Conservation (phyloP, 129 eudicot species). For the Flaveria robusta region DNA sequence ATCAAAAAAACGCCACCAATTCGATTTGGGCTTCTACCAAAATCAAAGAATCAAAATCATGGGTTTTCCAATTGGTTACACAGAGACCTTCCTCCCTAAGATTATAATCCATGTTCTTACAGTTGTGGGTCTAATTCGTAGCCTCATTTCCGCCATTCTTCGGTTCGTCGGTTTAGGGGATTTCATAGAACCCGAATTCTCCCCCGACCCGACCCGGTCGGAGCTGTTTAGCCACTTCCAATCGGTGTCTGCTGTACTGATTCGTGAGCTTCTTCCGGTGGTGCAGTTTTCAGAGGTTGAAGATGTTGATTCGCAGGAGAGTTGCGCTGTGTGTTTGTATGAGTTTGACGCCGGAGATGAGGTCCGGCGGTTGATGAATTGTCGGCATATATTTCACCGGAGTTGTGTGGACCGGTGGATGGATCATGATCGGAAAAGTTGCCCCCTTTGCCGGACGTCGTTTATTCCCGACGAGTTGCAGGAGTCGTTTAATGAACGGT, state of each 20-base stretch:
- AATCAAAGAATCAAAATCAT: conserved; percentile 16
- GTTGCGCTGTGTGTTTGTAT: conserved; percentile 86
- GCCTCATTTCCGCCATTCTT: conserved; percentile 33
- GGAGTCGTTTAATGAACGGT: conserved; percentile 65
- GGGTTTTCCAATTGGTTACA: conserved; percentile 87
- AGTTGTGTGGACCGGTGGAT: conserved; percentile 94
- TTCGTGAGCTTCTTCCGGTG: conserved; percentile 87
- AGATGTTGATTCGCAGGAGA: conserved; percentile 52
- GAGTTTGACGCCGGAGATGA: conserved; percentile 71
- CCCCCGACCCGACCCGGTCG: conserved; percentile 39
- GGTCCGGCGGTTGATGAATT: conserved; percentile 79
- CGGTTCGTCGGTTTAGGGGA: conserved; percentile 51
- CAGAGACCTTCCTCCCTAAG: conserved; percentile 69
- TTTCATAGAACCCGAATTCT: conserved; percentile 63
- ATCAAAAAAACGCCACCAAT: not conserved
- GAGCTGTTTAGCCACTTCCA: conserved; percentile 17
- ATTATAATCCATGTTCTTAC: conserved; percentile 54
- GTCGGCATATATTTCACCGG: conserved; percentile 84
- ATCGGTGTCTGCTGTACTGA: conserved; percentile 61
- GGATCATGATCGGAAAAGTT: conserved; percentile 90
- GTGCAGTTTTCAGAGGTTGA: conserved; percentile 56
- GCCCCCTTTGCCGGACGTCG: conserved; percentile 83
- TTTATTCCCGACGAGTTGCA: conserved; percentile 72
- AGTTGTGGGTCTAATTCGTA: conserved; percentile 55
- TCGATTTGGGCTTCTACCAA: too few relatives aligned